Base-by-base conservation (phyloP, 345 rosid species). In the Salix suchowensis region DNA sequence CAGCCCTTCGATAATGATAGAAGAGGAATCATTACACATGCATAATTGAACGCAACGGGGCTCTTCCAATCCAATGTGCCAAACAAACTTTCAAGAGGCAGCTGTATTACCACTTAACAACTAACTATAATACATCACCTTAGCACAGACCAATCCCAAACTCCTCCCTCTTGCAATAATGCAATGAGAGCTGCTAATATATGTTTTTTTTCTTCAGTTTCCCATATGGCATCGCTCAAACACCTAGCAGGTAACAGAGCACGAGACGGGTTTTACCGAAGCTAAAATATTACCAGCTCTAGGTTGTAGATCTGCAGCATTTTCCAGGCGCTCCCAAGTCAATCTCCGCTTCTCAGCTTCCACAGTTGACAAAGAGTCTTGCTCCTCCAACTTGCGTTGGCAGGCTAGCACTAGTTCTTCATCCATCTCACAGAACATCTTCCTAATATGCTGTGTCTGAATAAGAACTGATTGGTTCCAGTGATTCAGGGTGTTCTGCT, bases 391-490 rank as follows among this genome's bases (percentile, higher is more conserved):
- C 78, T 86, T 88, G 16, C 58, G 74, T 76, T 86, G 89, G 83
- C 94, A 90, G 50, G 86, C 69, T 4, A 73, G 68, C 72, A 88
- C 80, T 9, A 90, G 86, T 77, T 88, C 91, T 78, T 88, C 92
- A 16, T 92, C 97, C 90, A 92, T 92, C 58, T 92, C 94, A 7
- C 79, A 76, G n/a, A 92, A 82, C 78, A 85, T 80, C 78, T 85
- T 90, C 73, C 81, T 88, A 18, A 90, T 67, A 70, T 92, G 88
- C 68, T 87, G 87, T 44, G 92, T 84, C 74, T 90, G 86, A 83
- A 89, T 89, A 55, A 90, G 89, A 16, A 92, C 94, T 5, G 97
- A 85, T 76, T 87, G 92, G 77, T 90, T 92, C 97, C 97, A 92
- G 75, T 92, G 97, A 78, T 74, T 86, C 83, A 76, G 87, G 46